Evolutionary conservation across 2,329 filamentous ascomycete genomes (phyloP).

Genomic region (Achaetomium macrosporum): DNA sequence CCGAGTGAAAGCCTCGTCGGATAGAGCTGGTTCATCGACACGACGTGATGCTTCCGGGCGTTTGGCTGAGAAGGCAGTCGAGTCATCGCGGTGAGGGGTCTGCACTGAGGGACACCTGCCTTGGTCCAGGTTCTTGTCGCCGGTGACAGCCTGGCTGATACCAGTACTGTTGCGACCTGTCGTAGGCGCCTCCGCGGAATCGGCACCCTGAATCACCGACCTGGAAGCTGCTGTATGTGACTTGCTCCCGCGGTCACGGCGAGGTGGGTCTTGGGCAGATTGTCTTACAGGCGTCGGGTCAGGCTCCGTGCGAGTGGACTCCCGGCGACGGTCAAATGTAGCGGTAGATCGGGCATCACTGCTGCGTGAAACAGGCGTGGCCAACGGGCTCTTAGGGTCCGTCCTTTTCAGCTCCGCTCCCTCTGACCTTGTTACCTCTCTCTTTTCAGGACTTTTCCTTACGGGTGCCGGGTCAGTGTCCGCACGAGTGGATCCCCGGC

Average conservation of each 20-base stretch:
- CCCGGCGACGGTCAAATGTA: background rate
- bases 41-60: too few relatives aligned
- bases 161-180: background rate
- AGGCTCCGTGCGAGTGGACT: background rate
- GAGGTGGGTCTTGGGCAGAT: background rate
- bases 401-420: too few relatives aligned
- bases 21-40: background rate
- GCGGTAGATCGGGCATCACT: background rate
- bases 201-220: too few relatives aligned
- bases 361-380: background rate
- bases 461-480: too few relatives aligned
- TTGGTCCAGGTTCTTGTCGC: background rate
- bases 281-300: background rate
- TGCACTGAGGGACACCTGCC: too few relatives aligned
- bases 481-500: too few relatives aligned
- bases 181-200: background rate
- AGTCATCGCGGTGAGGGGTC: too few relatives aligned
- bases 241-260: background rate
- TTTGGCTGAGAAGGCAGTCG: too few relatives aligned
- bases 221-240: background rate
- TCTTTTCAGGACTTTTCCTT: too few relatives aligned
- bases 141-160: background rate
- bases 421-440: too few relatives aligned
- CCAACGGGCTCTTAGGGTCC: too few relatives aligned
- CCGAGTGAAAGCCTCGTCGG: conserved; percentile 11